Evolutionary conservation across 2,329 filamentous ascomycete species (phyloP).

Genomic region (Dactylellina haptotyla): DNA sequence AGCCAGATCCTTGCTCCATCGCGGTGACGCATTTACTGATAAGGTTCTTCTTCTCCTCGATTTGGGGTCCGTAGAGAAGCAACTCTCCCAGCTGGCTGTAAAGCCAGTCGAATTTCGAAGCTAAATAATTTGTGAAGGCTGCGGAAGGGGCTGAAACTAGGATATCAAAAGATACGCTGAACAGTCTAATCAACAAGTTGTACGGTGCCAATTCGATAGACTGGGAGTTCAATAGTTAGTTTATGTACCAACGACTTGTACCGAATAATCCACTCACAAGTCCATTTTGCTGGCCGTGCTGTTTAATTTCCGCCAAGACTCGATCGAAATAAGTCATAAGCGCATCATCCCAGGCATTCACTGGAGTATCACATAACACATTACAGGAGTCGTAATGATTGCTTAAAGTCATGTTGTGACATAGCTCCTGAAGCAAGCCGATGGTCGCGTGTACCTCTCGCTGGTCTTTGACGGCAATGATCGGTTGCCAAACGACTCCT

Average conservation of each 20-base stretch:
- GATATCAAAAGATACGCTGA: slow-evolving; percentile 37
- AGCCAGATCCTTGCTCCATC: slow-evolving; percentile 24
- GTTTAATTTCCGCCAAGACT: slow-evolving; percentile 48
- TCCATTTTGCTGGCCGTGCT: slow-evolving; percentile 29
- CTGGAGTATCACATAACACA: slow-evolving; percentile 35
- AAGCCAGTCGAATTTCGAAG: slow-evolving; percentile 45
- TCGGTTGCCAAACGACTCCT: slow-evolving; percentile 83
- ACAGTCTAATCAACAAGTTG: slow-evolving; percentile 35
- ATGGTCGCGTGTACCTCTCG: slow-evolving; percentile 83
- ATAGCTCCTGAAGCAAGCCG: slow-evolving; percentile 68
- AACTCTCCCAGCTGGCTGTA: slow-evolving; percentile 41
- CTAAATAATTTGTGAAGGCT: slow-evolving; percentile 42
- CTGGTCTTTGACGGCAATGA: slow-evolving; percentile 82
- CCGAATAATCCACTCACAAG: slow-evolving; percentile 3
- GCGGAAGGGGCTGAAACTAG: slow-evolving; percentile 33
- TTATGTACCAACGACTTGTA: slow-evolving; percentile 8
- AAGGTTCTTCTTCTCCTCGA: slow-evolving; percentile 42
- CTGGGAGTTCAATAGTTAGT: slow-evolving; percentile 42
- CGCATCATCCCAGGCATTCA: slow-evolving; percentile 39
- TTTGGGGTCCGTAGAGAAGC: slow-evolving; percentile 43
- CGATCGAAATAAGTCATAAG: slow-evolving; percentile 48
- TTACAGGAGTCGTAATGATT: slow-evolving; percentile 43
- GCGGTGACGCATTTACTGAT: slow-evolving; percentile 36
- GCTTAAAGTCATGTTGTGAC: slow-evolving; percentile 55
- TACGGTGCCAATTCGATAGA: slow-evolving; percentile 43